Conservation (phyloP, 139 green algal genomes). For the Gonium pectorale region DNA sequence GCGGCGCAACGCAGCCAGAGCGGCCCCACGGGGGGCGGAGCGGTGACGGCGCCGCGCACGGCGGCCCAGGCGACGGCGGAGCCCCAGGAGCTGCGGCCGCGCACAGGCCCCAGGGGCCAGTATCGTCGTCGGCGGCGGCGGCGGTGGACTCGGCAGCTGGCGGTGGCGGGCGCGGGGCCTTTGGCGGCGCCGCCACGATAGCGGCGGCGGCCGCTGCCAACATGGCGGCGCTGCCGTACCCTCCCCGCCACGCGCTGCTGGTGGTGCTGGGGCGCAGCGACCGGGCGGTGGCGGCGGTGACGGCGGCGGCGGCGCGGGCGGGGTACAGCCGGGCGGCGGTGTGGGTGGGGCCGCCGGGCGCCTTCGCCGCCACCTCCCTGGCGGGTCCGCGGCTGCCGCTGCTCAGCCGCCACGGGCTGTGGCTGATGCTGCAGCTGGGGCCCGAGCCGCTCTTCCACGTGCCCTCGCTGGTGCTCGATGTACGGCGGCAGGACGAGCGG, state of each 20-base stretch:
- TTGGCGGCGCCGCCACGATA: neutral
- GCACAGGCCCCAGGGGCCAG: too few relatives aligned
- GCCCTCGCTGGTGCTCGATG: conserved; percentile 25
- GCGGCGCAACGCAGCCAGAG: too few relatives aligned
- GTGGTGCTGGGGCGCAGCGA: conserved; percentile 23
- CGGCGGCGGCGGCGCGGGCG: conserved; percentile 18
- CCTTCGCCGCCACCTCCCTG: conserved; percentile 38
- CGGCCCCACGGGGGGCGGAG: too few relatives aligned
- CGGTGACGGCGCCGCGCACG: too few relatives aligned
- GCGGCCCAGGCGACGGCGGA: too few relatives aligned
- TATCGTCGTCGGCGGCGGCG: neutral
- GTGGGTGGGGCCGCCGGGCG: neutral
- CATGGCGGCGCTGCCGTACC: conserved; percentile 23
- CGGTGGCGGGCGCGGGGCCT: neutral
- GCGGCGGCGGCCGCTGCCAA: neutral
- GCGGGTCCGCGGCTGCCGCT: neutral
- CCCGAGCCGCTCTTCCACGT: conserved; percentile 35
- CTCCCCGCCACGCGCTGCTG: conserved; percentile 23
- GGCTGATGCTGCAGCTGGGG: conserved; percentile 37
- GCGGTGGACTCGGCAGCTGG: neutral
- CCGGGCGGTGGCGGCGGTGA: conserved; percentile 26
- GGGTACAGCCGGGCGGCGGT: conserved; percentile 22
- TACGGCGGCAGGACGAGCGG: conserved; percentile 44
- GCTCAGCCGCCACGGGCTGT: conserved; percentile 28
- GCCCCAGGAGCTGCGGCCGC: too few relatives aligned